phyloP scores from a whole-genome alignment of 257 asterid genomes.

The Solanum stenotomum region DNA sequence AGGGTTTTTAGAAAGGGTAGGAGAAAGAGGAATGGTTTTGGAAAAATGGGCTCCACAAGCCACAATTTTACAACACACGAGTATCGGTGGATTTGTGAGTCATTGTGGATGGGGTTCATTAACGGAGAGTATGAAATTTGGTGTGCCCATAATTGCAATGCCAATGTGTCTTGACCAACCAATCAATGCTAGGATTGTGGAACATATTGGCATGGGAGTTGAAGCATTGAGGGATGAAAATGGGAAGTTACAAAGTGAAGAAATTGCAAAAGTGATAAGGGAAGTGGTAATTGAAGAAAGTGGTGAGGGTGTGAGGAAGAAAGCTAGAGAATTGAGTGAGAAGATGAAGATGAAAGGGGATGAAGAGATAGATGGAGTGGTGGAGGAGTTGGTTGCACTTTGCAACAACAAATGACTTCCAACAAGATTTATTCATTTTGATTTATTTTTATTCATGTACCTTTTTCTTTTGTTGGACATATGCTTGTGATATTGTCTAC shows the following conservation, averaged over 20 bases:
- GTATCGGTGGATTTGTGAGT: not conserved
- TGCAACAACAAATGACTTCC: not conserved
- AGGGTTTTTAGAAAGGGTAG: not conserved
- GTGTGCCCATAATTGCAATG: not conserved
- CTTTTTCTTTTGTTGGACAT: too few relatives aligned
- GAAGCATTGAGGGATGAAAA: too few relatives aligned
- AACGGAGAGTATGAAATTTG: too few relatives aligned
- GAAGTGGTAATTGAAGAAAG: too few relatives aligned
- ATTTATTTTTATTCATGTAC: not conserved
- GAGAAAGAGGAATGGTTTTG: not conserved
- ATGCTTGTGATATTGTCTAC: too few relatives aligned
- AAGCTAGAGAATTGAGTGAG: too few relatives aligned
- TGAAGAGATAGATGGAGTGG: constrained; percentile 2
- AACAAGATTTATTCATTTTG: not conserved
- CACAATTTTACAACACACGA: not conserved
- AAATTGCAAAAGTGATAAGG: too few relatives aligned
- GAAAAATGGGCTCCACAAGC: constrained; percentile 2
- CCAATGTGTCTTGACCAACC: constrained; percentile 6
- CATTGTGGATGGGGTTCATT: not conserved
- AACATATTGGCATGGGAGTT: not conserved
- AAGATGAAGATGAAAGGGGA: too few relatives aligned
- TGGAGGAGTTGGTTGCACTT: constrained; percentile 17
- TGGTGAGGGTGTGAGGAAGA: too few relatives aligned
- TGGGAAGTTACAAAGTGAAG: too few relatives aligned
- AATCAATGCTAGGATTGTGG: constrained; percentile 1